Evolutionary conservation across 2,329 filamentous ascomycete species (phyloP).

Genomic region (Sclerotinia borealis): DNA sequence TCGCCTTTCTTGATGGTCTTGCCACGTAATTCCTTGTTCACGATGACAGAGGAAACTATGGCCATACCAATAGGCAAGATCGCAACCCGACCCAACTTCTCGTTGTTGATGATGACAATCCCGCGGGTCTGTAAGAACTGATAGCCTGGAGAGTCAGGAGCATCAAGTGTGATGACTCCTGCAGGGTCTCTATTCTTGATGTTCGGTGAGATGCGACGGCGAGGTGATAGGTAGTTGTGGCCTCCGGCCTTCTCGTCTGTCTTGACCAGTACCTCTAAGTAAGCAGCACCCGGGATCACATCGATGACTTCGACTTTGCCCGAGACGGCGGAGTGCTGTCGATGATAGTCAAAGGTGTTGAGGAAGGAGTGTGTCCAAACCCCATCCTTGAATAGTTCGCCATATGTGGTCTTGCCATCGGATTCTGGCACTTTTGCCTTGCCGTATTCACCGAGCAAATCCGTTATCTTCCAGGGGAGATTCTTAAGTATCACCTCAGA

Average conservation of each 20-base stretch:
- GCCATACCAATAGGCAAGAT: constrained; percentile 42
- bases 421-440: background rate
- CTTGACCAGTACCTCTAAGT: constrained; percentile 33
- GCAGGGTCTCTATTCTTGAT: background rate
- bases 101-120: constrained; percentile 36
- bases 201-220: constrained; percentile 13
- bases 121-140: constrained; percentile 38
- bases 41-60: constrained; percentile 37
- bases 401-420: constrained; percentile 29
- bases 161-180: constrained; percentile 17
- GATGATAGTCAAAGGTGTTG: constrained; percentile 38
- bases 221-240: background rate
- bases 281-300: constrained; percentile 35
- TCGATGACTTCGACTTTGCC: constrained; percentile 36
- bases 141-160: constrained; percentile 35
- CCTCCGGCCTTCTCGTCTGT: constrained; percentile 9
- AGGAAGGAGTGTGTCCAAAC: constrained; percentile 39
- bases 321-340: constrained; percentile 37
- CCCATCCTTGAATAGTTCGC: constrained; percentile 35
- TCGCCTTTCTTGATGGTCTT: constrained; percentile 35
- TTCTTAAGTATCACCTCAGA: constrained; percentile 33
- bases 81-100: constrained; percentile 34
- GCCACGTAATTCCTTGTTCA: constrained; percentile 25
- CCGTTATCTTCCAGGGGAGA: constrained; percentile 35
- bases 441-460: constrained; percentile 28